Evolutionary conservation across 2,329 filamentous ascomycete genomes (phyloP), one percentile per base, ranked within the genome.

Genomic region (Fusarium sp.): DNA sequence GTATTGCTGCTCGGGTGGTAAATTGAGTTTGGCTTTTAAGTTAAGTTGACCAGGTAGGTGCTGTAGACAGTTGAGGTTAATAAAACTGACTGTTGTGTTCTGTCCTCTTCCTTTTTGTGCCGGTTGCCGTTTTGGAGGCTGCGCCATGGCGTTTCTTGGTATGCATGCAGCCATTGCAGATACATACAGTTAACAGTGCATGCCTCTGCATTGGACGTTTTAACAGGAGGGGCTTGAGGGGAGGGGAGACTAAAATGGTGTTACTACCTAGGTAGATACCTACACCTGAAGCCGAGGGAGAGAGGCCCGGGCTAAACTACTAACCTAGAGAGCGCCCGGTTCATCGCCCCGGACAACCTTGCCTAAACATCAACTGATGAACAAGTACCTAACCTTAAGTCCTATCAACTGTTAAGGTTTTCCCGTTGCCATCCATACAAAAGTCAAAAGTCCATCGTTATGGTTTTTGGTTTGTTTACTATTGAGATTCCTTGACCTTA

Each of bases 281-380:
- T 57, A 40, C 14, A 42, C 37, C 27, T 56, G 24, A 48, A 14
- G 25, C 30, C 27, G 37, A 24, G 37, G 25, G 27, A 44, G 49
- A 25, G 25, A 27, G 25, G 25, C 25, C 25, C 25, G 9, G 25
- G 25, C 25, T 27, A 27, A 27, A 27, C 25, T 27, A 25, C 20
- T 20, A 20, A 20, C 49, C 29, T 29, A 41, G 57, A 49, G 41
- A 65, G 34, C 34, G 34, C 34, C 34, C 34, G 34, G 34, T 52
- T 47, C 56, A 63, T 63, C 51, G 64, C 65, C 65, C 65, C 52
- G 29, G 53, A 68, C 64, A 68, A 68, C 53, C 49, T 37, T 30
- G 37, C 25, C 32, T 16, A 63, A 52, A 22, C 20, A 51, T 32
- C 34, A 27, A 54, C 53, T 40, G 44, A 46, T 40, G 44, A 46